phyloP scores from a whole-genome alignment of 2,329 filamentous ascomycete genomes.

The Torrubiellomyces zombiae region DNA sequence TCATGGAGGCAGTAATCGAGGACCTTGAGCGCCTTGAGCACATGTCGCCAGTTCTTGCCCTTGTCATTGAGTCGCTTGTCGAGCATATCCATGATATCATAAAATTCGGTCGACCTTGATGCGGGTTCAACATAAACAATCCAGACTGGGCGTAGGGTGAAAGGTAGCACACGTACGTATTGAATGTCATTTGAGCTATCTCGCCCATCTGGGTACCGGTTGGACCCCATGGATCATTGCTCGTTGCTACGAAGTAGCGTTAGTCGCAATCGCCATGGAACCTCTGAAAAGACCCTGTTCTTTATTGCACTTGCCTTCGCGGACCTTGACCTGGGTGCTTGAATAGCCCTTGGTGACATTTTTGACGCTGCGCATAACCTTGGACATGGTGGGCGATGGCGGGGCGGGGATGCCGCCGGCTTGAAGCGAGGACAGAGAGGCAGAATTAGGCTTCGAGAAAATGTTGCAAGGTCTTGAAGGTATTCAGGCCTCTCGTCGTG shows the following conservation, averaged over 20 bases:
- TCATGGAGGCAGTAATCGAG: conserved; percentile 96
- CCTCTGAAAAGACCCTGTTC: too few relatives aligned
- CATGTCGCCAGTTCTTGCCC: conserved; percentile 98
- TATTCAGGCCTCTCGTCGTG: too few relatives aligned
- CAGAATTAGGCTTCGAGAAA: too few relatives aligned
- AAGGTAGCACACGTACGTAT: conserved; percentile 74
- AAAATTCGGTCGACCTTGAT: conserved; percentile 80
- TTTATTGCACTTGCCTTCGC: conserved; percentile 69
- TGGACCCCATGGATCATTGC: conserved; percentile 96
- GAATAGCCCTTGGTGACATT: conserved; percentile 99
- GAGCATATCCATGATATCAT: conserved; percentile 99
- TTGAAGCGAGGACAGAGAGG: too few relatives aligned
- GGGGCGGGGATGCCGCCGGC: conserved; percentile 3
- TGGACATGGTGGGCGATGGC: conserved; percentile 54
- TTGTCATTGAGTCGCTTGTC: conserved; percentile 98
- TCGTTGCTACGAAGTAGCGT: conserved; percentile 54
- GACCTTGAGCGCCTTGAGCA: conserved; percentile 92
- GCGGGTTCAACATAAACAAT: conserved; percentile 1
- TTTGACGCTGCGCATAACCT: conserved; percentile 93
- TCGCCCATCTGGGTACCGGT: conserved; percentile 98
- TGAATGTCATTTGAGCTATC: conserved; percentile 94
- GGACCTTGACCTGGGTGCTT: conserved; percentile 89
- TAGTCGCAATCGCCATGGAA: conserved; percentile 5
- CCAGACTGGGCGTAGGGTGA: conserved; percentile 1
- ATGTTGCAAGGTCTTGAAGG: too few relatives aligned